phyloP scores from a whole-genome alignment of 2,329 filamentous ascomycete genomes.

The Fusarium sp. region DNA sequence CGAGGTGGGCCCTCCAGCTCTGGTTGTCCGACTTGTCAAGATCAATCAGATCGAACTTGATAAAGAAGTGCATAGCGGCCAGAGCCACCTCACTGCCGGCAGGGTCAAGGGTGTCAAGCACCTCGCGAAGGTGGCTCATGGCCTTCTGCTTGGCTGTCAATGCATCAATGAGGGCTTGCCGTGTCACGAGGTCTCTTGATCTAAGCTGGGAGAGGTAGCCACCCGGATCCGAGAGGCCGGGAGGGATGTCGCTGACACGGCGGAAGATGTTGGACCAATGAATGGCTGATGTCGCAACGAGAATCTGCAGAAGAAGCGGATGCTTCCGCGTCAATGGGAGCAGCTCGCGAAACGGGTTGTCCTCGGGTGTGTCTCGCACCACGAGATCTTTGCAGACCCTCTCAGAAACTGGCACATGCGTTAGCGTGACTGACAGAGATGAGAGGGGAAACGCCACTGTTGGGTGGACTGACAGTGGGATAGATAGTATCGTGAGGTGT shows the following conservation, averaged over 20 bases:
- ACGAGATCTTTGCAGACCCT: slow-evolving; percentile 64
- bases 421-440: slow-evolving; percentile 37
- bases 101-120: slow-evolving; percentile 51
- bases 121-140: slow-evolving; percentile 53
- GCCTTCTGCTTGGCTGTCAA: slow-evolving; percentile 57
- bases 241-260: slow-evolving; percentile 46
- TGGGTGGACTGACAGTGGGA: slow-evolving; percentile 54
- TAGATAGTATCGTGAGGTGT: slow-evolving; percentile 56
- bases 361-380: slow-evolving; percentile 55
- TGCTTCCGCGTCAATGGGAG: slow-evolving; percentile 57
- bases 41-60: slow-evolving; percentile 61
- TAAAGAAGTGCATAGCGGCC: slow-evolving; percentile 59
- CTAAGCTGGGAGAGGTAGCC: slow-evolving; percentile 50
- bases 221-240: slow-evolving; percentile 47
- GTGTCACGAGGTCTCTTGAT: slow-evolving; percentile 50
- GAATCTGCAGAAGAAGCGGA: slow-evolving; percentile 57
- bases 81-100: slow-evolving; percentile 57
- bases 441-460: slow-evolving; percentile 16
- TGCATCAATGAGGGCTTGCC: slow-evolving; percentile 56
- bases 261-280: slow-evolving; percentile 57
- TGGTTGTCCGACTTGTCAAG: slow-evolving; percentile 52
- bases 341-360: slow-evolving; percentile 59
- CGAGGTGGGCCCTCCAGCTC: slow-evolving; percentile 57
- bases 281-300: slow-evolving; percentile 59
- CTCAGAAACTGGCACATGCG: slow-evolving; percentile 50